Percentiles rank a stretch among this genome's conserved stretches.
Evolutionary conservation across 2,329 filamentous ascomycete species (phyloP).

Genomic region (Ophiocordyceps sinensis): DNA sequence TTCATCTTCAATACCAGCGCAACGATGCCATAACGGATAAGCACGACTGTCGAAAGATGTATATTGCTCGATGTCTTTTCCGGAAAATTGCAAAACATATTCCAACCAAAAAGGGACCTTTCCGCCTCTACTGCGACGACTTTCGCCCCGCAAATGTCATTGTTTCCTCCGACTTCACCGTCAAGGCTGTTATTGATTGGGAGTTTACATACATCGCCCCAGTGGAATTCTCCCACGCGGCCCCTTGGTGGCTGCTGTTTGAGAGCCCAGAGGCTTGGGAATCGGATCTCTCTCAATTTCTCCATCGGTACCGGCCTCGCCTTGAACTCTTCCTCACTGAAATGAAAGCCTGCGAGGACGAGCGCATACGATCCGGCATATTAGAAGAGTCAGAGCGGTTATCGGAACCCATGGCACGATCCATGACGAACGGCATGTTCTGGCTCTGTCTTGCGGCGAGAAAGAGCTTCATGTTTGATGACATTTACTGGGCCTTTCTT

Average conservation of each 20-base stretch:
- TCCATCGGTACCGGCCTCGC: slow-evolving; percentile 14
- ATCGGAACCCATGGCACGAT: slow-evolving; percentile 1
- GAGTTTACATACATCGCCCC: slow-evolving; percentile 22
- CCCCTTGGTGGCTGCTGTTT: slow-evolving; percentile 25
- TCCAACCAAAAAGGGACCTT: slow-evolving; percentile 7
- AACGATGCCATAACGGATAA: slow-evolving; percentile 19
- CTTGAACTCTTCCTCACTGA: slow-evolving; percentile 17
- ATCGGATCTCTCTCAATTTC: slow-evolving; percentile 14
- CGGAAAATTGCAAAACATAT: slow-evolving; percentile 12
- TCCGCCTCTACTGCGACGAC: slow-evolving; percentile 16
- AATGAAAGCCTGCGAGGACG: slow-evolving; percentile 15
- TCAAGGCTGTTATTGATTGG: slow-evolving; percentile 24
- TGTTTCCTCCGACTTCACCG: slow-evolving; percentile 8
- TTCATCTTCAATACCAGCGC: slow-evolving; percentile 21
- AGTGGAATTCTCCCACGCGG: slow-evolving; percentile 16
- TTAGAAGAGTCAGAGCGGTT: slow-evolving; percentile 1
- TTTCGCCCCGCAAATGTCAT: slow-evolving; percentile 18
- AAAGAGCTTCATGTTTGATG: slow-evolving; percentile 1
- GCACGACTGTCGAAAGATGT: slow-evolving; percentile 24
- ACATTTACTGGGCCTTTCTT: slow-evolving; percentile 2
- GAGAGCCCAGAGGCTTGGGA: slow-evolving; percentile 17
- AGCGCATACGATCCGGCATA: slow-evolving; percentile 1
- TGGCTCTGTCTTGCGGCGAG: slow-evolving; percentile 2
- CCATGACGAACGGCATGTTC: slow-evolving; percentile 1
- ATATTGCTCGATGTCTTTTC: slow-evolving; percentile 20